Percentiles rank a stretch among this genome's conserved stretches.
phyloP scores from a whole-genome alignment of 73 alveolate species.

The Strombidium stylifer region DNA sequence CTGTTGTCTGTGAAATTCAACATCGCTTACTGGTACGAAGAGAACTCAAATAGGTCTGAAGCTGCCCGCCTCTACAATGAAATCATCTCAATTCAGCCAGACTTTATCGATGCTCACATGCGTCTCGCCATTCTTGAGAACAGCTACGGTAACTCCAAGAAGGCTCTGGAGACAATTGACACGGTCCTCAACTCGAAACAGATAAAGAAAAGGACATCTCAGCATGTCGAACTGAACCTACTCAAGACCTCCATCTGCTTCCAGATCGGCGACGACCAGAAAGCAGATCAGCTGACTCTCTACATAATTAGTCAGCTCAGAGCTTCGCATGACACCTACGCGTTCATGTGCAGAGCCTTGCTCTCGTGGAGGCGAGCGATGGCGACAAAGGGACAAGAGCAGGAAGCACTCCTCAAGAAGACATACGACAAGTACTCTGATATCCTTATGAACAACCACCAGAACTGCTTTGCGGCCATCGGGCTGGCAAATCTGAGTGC shows the following conservation, averaged over 20 bases:
- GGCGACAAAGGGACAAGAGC: conserved; percentile 8
- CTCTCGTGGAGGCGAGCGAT: conserved; percentile 23
- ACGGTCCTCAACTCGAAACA: conserved; percentile 23
- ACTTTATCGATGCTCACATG: conserved; percentile 57
- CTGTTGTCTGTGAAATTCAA: conserved; percentile 13
- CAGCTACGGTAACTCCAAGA: conserved; percentile 35
- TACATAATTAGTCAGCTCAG: background rate
- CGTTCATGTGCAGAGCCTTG: conserved; percentile 37
- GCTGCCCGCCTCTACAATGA: conserved; percentile 16
- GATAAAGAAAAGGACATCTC: too few species aligned
- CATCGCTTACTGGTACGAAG: conserved; percentile 24
- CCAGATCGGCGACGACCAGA: conserved; percentile 8
- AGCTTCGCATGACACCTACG: conserved; percentile 29
- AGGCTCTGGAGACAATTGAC: conserved; percentile 56
- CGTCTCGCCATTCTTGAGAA: conserved; percentile 59
- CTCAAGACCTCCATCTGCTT: background rate
- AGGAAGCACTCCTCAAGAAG: conserved; percentile 36
- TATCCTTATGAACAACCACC: conserved; percentile 50
- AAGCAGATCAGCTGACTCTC: conserved; percentile 14
- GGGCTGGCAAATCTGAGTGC: conserved; percentile 58
- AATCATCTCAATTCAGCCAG: conserved; percentile 25
- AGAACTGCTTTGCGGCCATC: conserved; percentile 59
- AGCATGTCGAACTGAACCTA: background rate
- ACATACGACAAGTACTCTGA: conserved; percentile 44
- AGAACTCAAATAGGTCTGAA: conserved; percentile 1